These are phyloP conservation scores for Exophiala oligosperma DNA, from an alignment of 2,329 filamentous ascomycete species.

Conservation along the genomic window DNA sequence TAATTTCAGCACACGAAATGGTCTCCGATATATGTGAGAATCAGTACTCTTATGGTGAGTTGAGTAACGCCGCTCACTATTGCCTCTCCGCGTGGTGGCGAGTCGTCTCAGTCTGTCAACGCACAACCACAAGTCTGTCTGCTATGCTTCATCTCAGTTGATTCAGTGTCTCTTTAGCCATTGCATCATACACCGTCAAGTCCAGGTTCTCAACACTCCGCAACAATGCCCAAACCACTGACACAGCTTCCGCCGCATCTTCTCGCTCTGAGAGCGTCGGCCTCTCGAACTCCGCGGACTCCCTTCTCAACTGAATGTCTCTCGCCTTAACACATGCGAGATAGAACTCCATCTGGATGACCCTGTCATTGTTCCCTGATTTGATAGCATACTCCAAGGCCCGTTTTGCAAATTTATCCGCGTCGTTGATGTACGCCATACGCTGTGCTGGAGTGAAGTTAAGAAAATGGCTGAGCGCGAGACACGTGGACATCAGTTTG, in stretches of 20 bases:
- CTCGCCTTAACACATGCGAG: conserved; percentile 12
- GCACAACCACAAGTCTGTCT: too few relatives aligned
- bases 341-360: conserved; percentile 16
- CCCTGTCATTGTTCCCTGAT: conserved; percentile 11
- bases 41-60: too few relatives aligned
- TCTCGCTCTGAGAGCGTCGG: conserved; percentile 1
- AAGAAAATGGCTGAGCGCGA: conserved; percentile 9
- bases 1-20: too few relatives aligned
- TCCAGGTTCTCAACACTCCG: conserved; percentile 6
- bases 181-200: conserved; percentile 14
- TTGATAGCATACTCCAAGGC: conserved; percentile 9
- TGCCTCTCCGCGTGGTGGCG: too few relatives aligned
- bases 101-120: too few relatives aligned
- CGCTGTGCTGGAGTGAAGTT: not conserved
- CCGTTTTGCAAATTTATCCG: conserved; percentile 3
- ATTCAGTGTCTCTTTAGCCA: conserved; percentile 4
- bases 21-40: too few relatives aligned
- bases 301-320: conserved; percentile 6
- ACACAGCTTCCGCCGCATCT: not conserved
- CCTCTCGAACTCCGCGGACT: not conserved
- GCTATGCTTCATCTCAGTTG: too few relatives aligned
- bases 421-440: conserved; percentile 9
- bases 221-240: conserved; percentile 3
- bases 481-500: conserved; percentile 13
- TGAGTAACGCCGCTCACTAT: too few relatives aligned